Evolutionary conservation across 345 rosid species (phyloP), one percentile per base, ranked within the genome.

Genomic region (Brassica incana): DNA sequence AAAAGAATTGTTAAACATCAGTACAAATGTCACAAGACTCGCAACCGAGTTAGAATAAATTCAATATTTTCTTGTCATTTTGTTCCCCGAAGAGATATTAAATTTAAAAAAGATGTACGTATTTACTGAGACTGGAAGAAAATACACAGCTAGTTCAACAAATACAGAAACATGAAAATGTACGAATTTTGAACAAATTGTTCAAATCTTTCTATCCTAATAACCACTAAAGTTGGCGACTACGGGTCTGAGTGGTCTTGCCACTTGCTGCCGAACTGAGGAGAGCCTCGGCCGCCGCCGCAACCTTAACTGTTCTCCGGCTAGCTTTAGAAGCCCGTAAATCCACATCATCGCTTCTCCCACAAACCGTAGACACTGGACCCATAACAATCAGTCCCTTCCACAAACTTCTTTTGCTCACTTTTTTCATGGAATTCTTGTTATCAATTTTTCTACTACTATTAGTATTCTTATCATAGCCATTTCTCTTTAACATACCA

Each of bases 301-400:
- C 56, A 71, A 80, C 80, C 59, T 77, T 80, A 40, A 71, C 80
- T 43, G 83, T 78, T 70, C 18, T 69, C 60, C 82, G 71, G 23
- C 73, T 65, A 4, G 69, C 59, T 71, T 62, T 75, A 2, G 75
- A 79, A 50, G 84, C 85, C 27, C 80, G 67, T 43, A 79, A 14
- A 45, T 72, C 80, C 52, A 81, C 93, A 20, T 91, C 97, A 7
- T 83, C 83, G 45, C 77, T 83, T 68, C 87, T 67, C 14, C 89
- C 88, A 71, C 97, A 91, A n/a, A 85, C 75, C 77, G 83, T 81
- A 48, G 75, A 80, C 4, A 79, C 77, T 32, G 76, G 85, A 58
- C 73, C 73, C 78, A 80, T 67, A 68, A 45, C 60, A 84, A 85
- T 84, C 60, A 87, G 64, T 50, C 90, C 74, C 67, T 50, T 80